Percentiles rank a stretch among this genome's conserved stretches.
Conservation (phyloP, 495 filamentous ascomycete genomes). For the Cercophora newfieldiana region DNA sequence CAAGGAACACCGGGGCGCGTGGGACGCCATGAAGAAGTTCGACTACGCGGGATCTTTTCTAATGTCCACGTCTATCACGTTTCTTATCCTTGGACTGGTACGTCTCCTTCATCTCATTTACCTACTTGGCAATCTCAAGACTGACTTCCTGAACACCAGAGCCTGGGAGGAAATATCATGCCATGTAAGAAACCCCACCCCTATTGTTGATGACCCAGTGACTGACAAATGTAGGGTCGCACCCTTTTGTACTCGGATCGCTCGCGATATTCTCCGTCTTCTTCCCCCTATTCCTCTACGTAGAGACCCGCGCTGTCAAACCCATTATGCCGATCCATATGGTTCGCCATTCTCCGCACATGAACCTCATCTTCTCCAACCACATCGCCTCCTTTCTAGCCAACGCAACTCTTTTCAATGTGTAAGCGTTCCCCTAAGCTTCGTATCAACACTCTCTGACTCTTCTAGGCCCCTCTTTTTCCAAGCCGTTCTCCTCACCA, state of each 20-base stretch:
- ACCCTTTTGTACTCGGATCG: conserved; percentile 67
- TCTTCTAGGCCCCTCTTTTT: conserved; percentile 64
- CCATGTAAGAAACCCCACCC: conserved; percentile 44
- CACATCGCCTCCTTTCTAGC: conserved; percentile 63
- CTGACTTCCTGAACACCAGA: conserved; percentile 38
- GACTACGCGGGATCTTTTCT: conserved; percentile 67
- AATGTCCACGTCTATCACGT: conserved; percentile 63
- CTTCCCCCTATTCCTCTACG: conserved; percentile 60
- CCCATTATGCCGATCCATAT: conserved; percentile 74
- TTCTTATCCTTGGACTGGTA: conserved; percentile 69
- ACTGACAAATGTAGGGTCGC: conserved; percentile 49
- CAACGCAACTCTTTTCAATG: conserved; percentile 73
- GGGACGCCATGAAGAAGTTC: conserved; percentile 63
- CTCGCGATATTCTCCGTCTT: conserved; percentile 57
- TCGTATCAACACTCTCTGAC: conserved; percentile 17
- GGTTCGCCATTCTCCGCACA: conserved; percentile 58
- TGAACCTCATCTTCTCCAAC: conserved; percentile 69
- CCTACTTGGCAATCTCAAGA: neutral
- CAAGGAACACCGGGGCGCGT: conserved; percentile 49
- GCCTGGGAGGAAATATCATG: conserved; percentile 74
- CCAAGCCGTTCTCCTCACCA: conserved; percentile 73
- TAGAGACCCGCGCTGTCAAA: conserved; percentile 59
- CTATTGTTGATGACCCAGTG: neutral
- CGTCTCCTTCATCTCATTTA: conserved; percentile 19
- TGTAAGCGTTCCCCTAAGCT: conserved; percentile 37